Base-by-base conservation (phyloP, 441 rosid genomes). In the Macaranga tanarius region DNA sequence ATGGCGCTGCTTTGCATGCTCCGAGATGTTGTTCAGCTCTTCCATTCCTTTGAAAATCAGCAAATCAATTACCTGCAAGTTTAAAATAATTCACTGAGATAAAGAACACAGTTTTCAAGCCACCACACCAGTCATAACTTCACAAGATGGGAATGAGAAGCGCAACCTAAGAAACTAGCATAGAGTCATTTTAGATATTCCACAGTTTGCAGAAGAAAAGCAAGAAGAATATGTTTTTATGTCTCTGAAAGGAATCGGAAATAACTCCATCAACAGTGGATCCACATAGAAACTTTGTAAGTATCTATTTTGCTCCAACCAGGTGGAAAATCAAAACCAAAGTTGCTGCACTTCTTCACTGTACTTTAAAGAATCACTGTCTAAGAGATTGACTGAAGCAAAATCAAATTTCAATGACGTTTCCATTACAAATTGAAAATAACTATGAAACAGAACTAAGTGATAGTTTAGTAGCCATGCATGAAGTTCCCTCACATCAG, bases 1-100 rank as follows among this genome's bases (percentile, higher is more conserved):
- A 81, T 92, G 99, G 73, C 99, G 95, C 85, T 95, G 99, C 89
- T 95, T 95, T 26, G 96, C 95, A 71, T 95, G 99, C 83, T 91
- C 97, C 42, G 75, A 76, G 11, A 95, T 81, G 76, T 95, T 92
- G 76, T 77, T 83, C 76, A 95, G 86, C 81, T 95, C 99, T 85
- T 95, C 99, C 88, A 79, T 86, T 67, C 95, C 99, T 80, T 95
- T 95, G 82, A 92, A 90, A 20, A 95, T 82, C 72, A 91, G 89
- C 90, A 95, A 74, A 80, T 95, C 99, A 73, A 92, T 95, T 55
- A 95, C 99, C 99, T 95, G 90, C 83, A 86, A 52, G 70, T 75
- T 73, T 74, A 80, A 40, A n/a, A 62, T 25, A 22, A 70, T 76
- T 54, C 83, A 79, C n/a, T 63, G 72, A 22, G 34, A 71, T 44